phyloP scores from a whole-genome alignment of 257 asterid species.

The Gentiana macrophylla region DNA sequence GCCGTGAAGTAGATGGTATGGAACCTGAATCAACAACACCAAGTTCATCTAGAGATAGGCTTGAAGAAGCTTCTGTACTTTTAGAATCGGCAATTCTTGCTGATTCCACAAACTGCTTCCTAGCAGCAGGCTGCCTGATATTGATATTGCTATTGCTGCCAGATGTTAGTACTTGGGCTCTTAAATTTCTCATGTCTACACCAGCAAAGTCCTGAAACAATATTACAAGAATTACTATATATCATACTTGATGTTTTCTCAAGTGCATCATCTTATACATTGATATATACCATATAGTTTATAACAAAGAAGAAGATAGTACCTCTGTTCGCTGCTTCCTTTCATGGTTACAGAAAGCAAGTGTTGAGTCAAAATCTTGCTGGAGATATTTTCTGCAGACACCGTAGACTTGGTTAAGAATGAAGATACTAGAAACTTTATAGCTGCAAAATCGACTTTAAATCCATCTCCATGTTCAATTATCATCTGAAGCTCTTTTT shows the following conservation, averaged over 20 bases:
- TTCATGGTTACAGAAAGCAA: conserved; percentile 80
- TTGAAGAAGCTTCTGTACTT: conserved; percentile 51
- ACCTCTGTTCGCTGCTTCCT: conserved; percentile 86
- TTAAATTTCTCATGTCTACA: conserved; percentile 47
- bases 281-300: neutral
- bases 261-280: too few relatives aligned
- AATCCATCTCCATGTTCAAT: neutral
- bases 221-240: neutral
- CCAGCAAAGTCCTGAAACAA: conserved; percentile 46
- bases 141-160: conserved; percentile 19
- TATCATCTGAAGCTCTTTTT: neutral
- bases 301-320: neutral
- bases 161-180: conserved; percentile 44
- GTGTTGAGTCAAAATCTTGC: conserved; percentile 90
- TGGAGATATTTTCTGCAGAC: conserved; percentile 64
- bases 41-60: conserved; percentile 44
- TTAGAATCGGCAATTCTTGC: conserved; percentile 55
- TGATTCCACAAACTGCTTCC: conserved; percentile 56
- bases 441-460: neutral
- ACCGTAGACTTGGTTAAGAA: conserved; percentile 15
- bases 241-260: too few relatives aligned
- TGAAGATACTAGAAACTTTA: neutral
- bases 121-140: conserved; percentile 39
- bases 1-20: conserved; percentile 61
- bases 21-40: conserved; percentile 49